phyloP scores from a whole-genome alignment of 345 rosid genomes.

The Lepidium aucheri region DNA sequence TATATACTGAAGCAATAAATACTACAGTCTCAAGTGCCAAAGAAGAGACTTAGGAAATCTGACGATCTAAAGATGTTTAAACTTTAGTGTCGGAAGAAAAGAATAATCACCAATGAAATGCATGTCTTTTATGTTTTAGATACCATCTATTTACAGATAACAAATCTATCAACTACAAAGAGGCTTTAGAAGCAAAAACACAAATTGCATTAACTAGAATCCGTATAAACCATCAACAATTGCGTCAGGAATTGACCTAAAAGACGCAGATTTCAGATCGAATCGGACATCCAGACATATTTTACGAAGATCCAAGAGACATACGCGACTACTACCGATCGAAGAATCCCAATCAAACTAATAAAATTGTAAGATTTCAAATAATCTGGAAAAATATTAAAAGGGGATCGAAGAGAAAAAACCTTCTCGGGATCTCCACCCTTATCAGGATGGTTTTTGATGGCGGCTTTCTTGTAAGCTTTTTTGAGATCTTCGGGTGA shows the following conservation, averaged over 20 bases:
- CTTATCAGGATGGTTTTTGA: conserved; percentile 93
- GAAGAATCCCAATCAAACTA: neutral
- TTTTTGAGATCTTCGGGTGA: conserved; percentile 79
- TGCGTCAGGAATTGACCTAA: conserved; percentile 3
- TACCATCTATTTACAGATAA: too few species aligned
- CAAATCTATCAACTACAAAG: neutral
- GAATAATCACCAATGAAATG: neutral
- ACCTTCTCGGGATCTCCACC: conserved; percentile 99
- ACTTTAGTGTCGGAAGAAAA: neutral
- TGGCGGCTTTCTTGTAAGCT: conserved; percentile 85
- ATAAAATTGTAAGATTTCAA: neutral
- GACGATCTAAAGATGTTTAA: neutral
- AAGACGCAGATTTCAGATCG: conserved; percentile 3
- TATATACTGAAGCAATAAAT: neutral
- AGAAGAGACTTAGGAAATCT: neutral
- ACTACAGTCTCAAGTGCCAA: neutral
- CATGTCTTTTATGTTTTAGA: too few species aligned
- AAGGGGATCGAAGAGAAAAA: neutral
- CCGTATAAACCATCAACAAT: neutral
- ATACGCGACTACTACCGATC: neutral
- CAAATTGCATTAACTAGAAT: neutral
- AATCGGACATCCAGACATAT: neutral
- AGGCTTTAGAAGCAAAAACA: neutral
- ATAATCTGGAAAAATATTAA: neutral
- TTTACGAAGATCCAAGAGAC: neutral